phyloP scores from a whole-genome alignment of 148 eudicot species.

The Tetragonia tetragonoides region DNA sequence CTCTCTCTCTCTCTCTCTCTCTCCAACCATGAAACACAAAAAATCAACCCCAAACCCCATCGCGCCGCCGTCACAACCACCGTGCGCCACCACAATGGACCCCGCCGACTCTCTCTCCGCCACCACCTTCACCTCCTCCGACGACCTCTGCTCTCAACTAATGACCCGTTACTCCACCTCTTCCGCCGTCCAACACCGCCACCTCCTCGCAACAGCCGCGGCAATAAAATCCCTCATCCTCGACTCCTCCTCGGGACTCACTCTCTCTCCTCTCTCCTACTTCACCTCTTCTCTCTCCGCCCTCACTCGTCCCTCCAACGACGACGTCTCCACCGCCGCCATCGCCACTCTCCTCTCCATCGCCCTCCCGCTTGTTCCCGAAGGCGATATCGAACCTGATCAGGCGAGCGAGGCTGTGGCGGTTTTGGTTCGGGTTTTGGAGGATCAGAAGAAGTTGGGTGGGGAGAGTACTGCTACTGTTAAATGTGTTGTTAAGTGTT shows the following conservation, averaged over 20 bases:
- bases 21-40: too few relatives aligned
- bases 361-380: conserved; percentile 53
- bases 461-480: conserved; percentile 46
- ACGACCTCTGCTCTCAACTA: conserved; percentile 67
- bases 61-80: background rate
- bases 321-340: conserved; percentile 54
- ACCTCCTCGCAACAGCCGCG: conserved; percentile 83
- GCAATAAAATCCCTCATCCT: conserved; percentile 67
- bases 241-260: conserved; percentile 37
- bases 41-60: too few relatives aligned
- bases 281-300: conserved; percentile 67
- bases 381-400: conserved; percentile 20
- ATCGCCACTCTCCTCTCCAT: conserved; percentile 63
- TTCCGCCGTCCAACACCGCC: conserved; percentile 79
- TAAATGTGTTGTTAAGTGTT: conserved; percentile 74
- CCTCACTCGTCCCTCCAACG: conserved; percentile 35
- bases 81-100: conserved; percentile 10
- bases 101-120: conserved; percentile 10
- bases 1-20: too few relatives aligned
- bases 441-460: conserved; percentile 29
- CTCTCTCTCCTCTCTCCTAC: conserved; percentile 70
- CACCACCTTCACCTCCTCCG: conserved; percentile 30
- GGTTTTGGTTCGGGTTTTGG: conserved; percentile 46
- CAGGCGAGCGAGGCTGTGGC: conserved; percentile 55
- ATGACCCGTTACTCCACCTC: conserved; percentile 71